Evolutionary conservation across 768 basidiomycete genomes (phyloP), one percentile per base, ranked within the genome.

Genomic region (Mycena alexandri): DNA sequence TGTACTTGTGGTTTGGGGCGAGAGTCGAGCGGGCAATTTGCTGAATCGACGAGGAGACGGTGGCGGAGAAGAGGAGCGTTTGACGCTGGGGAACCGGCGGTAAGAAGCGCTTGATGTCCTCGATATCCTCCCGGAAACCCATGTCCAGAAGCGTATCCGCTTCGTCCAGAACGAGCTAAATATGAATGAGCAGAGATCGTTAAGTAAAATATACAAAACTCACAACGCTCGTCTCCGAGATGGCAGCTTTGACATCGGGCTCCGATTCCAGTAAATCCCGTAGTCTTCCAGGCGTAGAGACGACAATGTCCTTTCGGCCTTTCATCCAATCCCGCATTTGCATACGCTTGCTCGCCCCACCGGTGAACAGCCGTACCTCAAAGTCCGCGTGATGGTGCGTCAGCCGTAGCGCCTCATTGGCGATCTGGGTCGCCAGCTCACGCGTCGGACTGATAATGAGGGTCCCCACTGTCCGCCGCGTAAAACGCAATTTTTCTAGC

Each of bases 1-100:
- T 87, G 78, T 89, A 93, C 47, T 77, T 75, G 77, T 94, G 89
- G 63, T 89, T 86, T 36, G 79, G 79, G 24, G 88, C 80, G 14
- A 97, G 79, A 22, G 87, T 83, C 21, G 82, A 78, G 5, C 84
- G 80, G 0, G 94, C 92, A 63, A 96, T 83, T 73, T 92, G 86
- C 47, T 87, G 88, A 68, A 98, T 91, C 5, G 85, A 84, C 5
- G 77, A 82, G 0, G 93, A 90, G 41, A 96, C 89, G 3, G 95
- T 96, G 24, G 96, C 95, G 16, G 93, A 94, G 80, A 97, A 96
- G 62, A 98, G 83, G 80, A 97, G 91, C 0, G 95, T 97, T 75
- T 96, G 95, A n/a, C 95, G 89, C 59, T 87, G 75, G 0, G 90
- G 87, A 1, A 79, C 72, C 21, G 81, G 80, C 10, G 92, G 90